phyloP scores from a whole-genome alignment of 2,329 filamentous ascomycete species.

The Aspergillus fumigatiaffinis region DNA sequence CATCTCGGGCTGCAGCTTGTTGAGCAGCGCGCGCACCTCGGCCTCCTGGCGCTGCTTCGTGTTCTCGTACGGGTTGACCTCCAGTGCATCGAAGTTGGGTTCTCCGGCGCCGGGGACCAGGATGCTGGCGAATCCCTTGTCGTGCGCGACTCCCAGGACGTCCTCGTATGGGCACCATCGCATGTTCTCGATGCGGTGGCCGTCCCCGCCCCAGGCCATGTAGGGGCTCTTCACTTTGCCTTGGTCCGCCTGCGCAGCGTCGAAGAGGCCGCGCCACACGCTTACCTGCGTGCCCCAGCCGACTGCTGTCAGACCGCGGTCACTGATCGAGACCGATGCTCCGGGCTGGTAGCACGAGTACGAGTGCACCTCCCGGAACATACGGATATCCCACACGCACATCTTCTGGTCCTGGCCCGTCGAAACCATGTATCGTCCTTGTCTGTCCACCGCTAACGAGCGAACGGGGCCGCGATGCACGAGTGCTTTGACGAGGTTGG shows the following conservation, averaged over 20 bases:
- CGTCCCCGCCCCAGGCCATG: constrained; percentile 88
- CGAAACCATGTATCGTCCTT: constrained; percentile 93
- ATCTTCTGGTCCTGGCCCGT: constrained; percentile 86
- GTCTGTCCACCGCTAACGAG: constrained; percentile 77
- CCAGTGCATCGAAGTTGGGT: constrained; percentile 90
- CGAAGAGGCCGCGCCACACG: constrained; percentile 87
- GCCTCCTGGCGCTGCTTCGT: constrained; percentile 86
- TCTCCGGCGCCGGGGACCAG: constrained; percentile 94
- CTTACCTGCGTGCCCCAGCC: constrained; percentile 87
- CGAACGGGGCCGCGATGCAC: constrained; percentile 87
- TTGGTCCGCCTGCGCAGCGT: constrained; percentile 66
- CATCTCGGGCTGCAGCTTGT: constrained; percentile 96
- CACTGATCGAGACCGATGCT: constrained; percentile 80
- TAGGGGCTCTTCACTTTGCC: constrained; percentile 83
- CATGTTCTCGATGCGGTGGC: constrained; percentile 72
- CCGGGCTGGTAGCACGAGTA: constrained; percentile 83
- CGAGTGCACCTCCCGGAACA: constrained; percentile 86
- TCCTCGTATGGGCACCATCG: constrained; percentile 96
- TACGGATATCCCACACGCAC: constrained; percentile 93
- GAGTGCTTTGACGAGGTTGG: constrained; percentile 84
- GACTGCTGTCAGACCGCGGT: constrained; percentile 80
- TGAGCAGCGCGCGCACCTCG: constrained; percentile 84
- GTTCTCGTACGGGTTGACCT: constrained; percentile 93
- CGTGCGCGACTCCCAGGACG: constrained; percentile 79
- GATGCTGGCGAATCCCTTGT: constrained; percentile 81